Evolutionary conservation across 306 rosid genomes (phyloP), one percentile per base, ranked within the genome.

Genomic region (Ormosia semicastrata): DNA sequence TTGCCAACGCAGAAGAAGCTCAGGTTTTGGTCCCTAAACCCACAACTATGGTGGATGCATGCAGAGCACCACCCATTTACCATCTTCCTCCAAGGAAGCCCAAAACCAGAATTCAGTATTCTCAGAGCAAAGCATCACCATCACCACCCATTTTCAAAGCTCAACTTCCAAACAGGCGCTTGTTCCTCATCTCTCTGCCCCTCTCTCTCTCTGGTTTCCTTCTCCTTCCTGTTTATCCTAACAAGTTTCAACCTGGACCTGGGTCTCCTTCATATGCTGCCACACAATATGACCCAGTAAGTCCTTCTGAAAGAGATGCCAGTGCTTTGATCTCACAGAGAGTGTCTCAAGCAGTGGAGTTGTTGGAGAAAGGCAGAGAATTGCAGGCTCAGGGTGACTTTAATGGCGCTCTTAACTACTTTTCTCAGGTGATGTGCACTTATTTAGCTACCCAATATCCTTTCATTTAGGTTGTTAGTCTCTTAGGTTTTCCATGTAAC

Each of bases 291-390:
- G 92, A 93, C 66, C 97, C 94, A 0, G 84, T 90, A 7, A 89
- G 77, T 69, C 14, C 83, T 8, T 69, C 84, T 5, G 93, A 94
- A 74, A 86, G 75, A 84, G 87, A 85, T 43, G 92, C 91, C 1
- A 94, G 94, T 72, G 66, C 81, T 70, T 71, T 74, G 30, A 69
- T 85, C 70, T 85, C 94, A 12, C 82, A 40, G 11, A 88, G 94
- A 87, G 82, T 90, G 32, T 85, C 97, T 3, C 87, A 81, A 30
- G 94, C 91, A 1, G 87, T 89, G 76, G 90, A 86, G 14, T 84
- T 91, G 87, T 85, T 91, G 86, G 97, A 91, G 71, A 94, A 86
- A 71, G 98, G 94, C 14, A 91, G 89, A 65, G 94, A 89, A 43
- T 88, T 88, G 73, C 94, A 90, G 77, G 94, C 94, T 34, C 84